A percentile compares a stretch with the other conserved stretches of the same genome.
Evolutionary conservation across 2,329 filamentous ascomycete species (phyloP).

Genomic region (Parascedosporium putredinis): DNA sequence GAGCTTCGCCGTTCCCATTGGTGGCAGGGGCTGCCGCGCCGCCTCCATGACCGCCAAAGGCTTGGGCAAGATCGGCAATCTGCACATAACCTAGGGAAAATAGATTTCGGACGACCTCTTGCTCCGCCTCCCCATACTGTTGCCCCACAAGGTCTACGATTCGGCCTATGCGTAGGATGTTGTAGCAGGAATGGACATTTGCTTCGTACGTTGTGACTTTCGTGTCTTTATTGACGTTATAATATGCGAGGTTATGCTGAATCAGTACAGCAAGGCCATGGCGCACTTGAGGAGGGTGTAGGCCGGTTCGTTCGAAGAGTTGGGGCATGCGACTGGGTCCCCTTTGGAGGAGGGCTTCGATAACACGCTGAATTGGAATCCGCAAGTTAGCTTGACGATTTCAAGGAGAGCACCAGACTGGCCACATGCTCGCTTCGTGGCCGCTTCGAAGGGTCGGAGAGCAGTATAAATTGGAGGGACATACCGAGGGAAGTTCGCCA

Average conservation of each 20-base stretch:
- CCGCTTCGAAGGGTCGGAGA: conserved; percentile 11
- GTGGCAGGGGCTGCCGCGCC: conserved; percentile 13
- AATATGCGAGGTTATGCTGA: conserved; percentile 77
- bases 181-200: conserved; percentile 70
- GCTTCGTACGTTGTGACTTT: conserved; percentile 70
- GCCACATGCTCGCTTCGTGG: not conserved
- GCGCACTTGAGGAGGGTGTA: conserved; percentile 65
- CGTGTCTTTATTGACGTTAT: conserved; percentile 53
- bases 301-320: conserved; percentile 60
- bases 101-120: conserved; percentile 63
- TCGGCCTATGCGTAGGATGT: conserved; percentile 69
- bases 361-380: conserved; percentile 57
- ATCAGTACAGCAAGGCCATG: conserved; percentile 76
- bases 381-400: not conserved
- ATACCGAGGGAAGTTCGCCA: conserved; percentile 84
- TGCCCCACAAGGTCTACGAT: conserved; percentile 66
- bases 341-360: conserved; percentile 64
- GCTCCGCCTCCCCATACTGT: conserved; percentile 64
- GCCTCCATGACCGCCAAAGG: conserved; percentile 35
- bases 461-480: conserved; percentile 21
- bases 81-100: conserved; percentile 68
- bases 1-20: conserved; percentile 15
- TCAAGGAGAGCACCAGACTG: not conserved
- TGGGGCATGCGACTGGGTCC: conserved; percentile 65
- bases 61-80: conserved; percentile 57